Evolutionary conservation across 495 filamentous ascomycete species (phyloP), one percentile per base, ranked within the genome.

Genomic region (Podospora tetraspora): DNA sequence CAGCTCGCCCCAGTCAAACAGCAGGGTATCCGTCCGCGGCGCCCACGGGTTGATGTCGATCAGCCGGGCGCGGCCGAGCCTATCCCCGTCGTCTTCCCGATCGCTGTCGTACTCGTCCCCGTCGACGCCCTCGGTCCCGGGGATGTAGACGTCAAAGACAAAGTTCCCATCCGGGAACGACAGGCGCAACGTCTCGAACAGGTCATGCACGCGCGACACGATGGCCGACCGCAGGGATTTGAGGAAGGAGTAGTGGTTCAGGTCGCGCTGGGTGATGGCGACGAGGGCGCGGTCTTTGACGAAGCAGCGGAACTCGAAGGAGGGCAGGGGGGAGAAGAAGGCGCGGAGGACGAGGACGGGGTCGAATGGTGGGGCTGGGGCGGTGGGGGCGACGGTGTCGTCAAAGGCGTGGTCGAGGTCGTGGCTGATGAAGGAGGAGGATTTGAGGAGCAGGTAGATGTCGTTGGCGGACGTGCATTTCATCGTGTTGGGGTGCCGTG

Each of bases 1-100:
- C 21, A 99, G 82, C 79, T 98, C 96, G 66, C 90, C 68, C 95
- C 95, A 99, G 63, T 88, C 89, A 75, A 97, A 99, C 19, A 98
- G 80, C 59, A 97, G 75, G 11, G 92, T 87, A 76, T 99, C 95
- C 0, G 95, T 99, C 66, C 92, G 78, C 63, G 86, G 88, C 12
- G 95, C 96, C 91, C 95, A 99, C 0, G 95, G 92, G 70, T 99
- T 98, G 63, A 99, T 88, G 76, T 99, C 95, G 37, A 98, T 88
- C 27, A 99, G 80, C 82, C 94, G 90, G 0, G 96, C 92, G 23
- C 88, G 81, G 19, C 78, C 79, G 11, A 84, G 70, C 2, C 77
- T 70, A 10, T 58, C 66, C 1, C 4, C 30, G 3, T 72, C 68
- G 1, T 34, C 58, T 0, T 62, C 66, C 0, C 23, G 24, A 0